A percentile compares a stretch with the other conserved stretches of the same genome.
Evolutionary conservation across 2,329 filamentous ascomycete genomes (phyloP).

Genomic region (Neonectria ditissima): DNA sequence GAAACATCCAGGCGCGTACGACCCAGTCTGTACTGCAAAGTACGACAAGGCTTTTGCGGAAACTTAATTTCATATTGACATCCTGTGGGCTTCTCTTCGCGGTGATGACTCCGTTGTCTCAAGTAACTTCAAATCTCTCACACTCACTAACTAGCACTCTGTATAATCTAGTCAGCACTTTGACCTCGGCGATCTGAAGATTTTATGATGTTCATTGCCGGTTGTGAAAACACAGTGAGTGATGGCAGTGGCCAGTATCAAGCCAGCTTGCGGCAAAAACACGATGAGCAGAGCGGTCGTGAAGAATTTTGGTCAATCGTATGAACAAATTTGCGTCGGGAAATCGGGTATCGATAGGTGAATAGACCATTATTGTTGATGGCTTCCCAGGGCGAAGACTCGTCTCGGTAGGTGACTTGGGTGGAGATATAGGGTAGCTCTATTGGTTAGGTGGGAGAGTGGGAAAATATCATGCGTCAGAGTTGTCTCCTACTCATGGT

Average conservation of each 20-base stretch:
- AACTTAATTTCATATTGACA: neutral
- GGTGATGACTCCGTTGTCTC: neutral
- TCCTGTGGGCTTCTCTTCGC: neutral
- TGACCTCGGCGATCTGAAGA: too few relatives aligned
- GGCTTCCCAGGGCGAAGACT: neutral
- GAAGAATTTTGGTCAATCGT: too few relatives aligned
- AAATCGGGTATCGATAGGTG: neutral
- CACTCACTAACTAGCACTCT: too few relatives aligned
- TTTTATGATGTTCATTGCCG: too few relatives aligned
- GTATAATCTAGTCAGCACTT: neutral
- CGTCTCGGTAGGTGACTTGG: neutral
- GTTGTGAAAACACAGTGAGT: too few relatives aligned
- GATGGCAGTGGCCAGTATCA: too few relatives aligned
- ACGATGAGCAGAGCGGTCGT: too few relatives aligned
- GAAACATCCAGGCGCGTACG: neutral
- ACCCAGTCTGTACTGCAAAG: neutral
- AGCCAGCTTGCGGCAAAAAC: too few relatives aligned
- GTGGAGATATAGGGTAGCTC: neutral
- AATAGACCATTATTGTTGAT: neutral
- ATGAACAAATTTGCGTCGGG: too few relatives aligned
- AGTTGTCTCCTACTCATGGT: neutral
- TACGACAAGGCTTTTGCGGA: too few relatives aligned
- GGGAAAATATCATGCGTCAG: neutral
- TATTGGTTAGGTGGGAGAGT: neutral
- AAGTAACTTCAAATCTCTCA: neutral